Percentiles rank a stretch among this genome's conserved stretches.
Evolutionary conservation across 1,284 basidiomycete genomes (phyloP).

Genomic region (Cryptococcus sp.): DNA sequence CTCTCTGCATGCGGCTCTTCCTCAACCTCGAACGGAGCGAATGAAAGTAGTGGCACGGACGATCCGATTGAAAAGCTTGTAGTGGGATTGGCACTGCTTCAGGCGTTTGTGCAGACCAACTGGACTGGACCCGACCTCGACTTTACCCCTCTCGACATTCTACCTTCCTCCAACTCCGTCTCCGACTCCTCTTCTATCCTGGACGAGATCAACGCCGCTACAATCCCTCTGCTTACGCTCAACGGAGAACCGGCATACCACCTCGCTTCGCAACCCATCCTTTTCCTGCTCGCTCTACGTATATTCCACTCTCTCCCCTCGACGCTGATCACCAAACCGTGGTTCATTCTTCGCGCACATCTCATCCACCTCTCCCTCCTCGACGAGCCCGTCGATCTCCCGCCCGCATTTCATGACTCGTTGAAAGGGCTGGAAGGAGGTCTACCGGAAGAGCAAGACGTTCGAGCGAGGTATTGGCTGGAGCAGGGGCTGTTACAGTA

Average conservation of each 20-base stretch:
- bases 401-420: slow-evolving; percentile 49
- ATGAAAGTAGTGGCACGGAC: slow-evolving; percentile 52
- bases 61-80: slow-evolving; percentile 16
- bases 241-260: slow-evolving; percentile 96
- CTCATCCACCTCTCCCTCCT: slow-evolving; percentile 76
- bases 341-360: slow-evolving; percentile 76
- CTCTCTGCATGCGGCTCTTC: not conserved
- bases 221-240: slow-evolving; percentile 71
- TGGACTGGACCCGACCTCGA: slow-evolving; percentile 92
- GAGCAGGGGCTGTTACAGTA: slow-evolving; percentile 80
- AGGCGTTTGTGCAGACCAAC: slow-evolving; percentile 88
- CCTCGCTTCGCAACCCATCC: slow-evolving; percentile 63
- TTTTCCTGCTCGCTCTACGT: slow-evolving; percentile 71
- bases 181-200: slow-evolving; percentile 40
- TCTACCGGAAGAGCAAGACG: slow-evolving; percentile 48
- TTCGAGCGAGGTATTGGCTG: slow-evolving; percentile 64
- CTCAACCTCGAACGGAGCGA: not conserved
- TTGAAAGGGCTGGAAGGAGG: slow-evolving; percentile 51
- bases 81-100: slow-evolving; percentile 61
- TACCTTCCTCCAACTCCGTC: slow-evolving; percentile 10
- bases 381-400: slow-evolving; percentile 70
- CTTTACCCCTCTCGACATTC: slow-evolving; percentile 47
- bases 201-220: slow-evolving; percentile 58
- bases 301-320: slow-evolving; percentile 57
- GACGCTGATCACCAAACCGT: slow-evolving; percentile 50